Evolutionary conservation across 164 flowering plant species (phyloP), one percentile per base, ranked within the genome.

Genomic region (Macadamia integrifolia): DNA sequence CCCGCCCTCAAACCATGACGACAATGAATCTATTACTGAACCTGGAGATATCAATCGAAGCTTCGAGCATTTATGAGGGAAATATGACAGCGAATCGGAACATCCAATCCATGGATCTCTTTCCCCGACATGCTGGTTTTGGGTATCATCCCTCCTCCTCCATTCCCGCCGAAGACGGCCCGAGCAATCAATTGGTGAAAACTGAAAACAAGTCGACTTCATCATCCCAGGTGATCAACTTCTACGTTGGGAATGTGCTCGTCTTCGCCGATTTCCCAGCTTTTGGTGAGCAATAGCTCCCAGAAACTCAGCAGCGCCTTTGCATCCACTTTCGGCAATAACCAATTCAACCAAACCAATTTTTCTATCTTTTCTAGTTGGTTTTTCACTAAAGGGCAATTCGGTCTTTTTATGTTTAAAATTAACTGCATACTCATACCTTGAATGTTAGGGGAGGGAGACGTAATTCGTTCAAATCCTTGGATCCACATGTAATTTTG

Each of bases 221-320:
- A 65, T 56, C 72, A 30, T 74, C 87, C 18, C 92, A 76, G 57
- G 79, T 90, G 89, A 88, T 92, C 1, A 90, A 88, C 18, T 85
- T 88, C 66, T 90, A 90, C 52, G 85, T 59, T 1, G 92, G 92
- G 5, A 80, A 83, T 72, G 92, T 88, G 18, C 28, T 83, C 3
- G 87, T 87, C 29, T 85, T 88, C 62, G 73, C 85, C 29, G 79
- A 86, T 74, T 66, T 86, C 58, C 77, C 91, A 5, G 83, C 68
- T 58, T n/a, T 60, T 90, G 6, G 92, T 92, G 0, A 69, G 80
- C 69, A 77, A 77, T 67, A 68, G 68, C 46, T 46, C 74, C 62
- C 76, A 66, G 60, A 65, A 58, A 61, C 62, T 58, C 48, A 28
- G 68, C 31, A 30, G 43, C 56, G 23, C 23, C 23, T 44, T 50